phyloP scores from a whole-genome alignment of 2,329 filamentous ascomycete species.

The Fusarium floridanum region DNA sequence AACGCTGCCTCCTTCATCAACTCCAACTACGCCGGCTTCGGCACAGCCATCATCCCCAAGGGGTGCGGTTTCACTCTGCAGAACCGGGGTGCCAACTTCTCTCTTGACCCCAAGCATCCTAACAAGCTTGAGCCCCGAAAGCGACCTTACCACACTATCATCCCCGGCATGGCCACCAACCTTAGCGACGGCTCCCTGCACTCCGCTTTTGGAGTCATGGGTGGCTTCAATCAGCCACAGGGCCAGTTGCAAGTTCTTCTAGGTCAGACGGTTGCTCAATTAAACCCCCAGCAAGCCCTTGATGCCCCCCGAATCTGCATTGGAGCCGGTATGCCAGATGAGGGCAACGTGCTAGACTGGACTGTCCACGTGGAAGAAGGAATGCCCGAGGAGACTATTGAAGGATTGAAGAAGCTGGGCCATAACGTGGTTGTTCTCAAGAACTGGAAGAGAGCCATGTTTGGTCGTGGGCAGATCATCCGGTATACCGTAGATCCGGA shows the following conservation, averaged over 20 bases:
- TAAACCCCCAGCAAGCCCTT: slow-evolving; percentile 87
- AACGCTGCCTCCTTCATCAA: slow-evolving; percentile 98
- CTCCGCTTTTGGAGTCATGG: slow-evolving; percentile 95
- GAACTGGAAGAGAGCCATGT: slow-evolving; percentile 76
- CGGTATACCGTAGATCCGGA: slow-evolving; percentile 80
- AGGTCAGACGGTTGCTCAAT: slow-evolving; percentile 85
- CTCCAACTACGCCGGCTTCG: slow-evolving; percentile 91
- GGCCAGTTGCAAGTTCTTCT: slow-evolving; percentile 94
- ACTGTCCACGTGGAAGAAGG: slow-evolving; percentile 87
- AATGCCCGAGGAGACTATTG: slow-evolving; percentile 75
- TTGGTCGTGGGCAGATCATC: slow-evolving; percentile 91
- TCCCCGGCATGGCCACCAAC: slow-evolving; percentile 90
- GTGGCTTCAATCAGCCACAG: slow-evolving; percentile 98
- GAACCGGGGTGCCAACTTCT: slow-evolving; percentile 92
- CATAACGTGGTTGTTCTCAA: slow-evolving; percentile 78
- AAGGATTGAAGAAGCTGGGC: slow-evolving; percentile 76
- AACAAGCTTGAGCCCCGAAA: slow-evolving; percentile 86
- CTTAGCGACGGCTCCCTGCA: slow-evolving; percentile 79
- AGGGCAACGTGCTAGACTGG: slow-evolving; percentile 68
- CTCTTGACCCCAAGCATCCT: slow-evolving; percentile 77
- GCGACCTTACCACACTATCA: slow-evolving; percentile 97
- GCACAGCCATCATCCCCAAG: slow-evolving; percentile 85
- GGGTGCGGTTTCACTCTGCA: slow-evolving; percentile 95
- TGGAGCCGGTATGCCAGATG: slow-evolving; percentile 76
- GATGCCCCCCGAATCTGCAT: slow-evolving; percentile 95